Evolutionary conservation across 306 rosid genomes (phyloP).

Genomic region (Dalbergia cultrata): DNA sequence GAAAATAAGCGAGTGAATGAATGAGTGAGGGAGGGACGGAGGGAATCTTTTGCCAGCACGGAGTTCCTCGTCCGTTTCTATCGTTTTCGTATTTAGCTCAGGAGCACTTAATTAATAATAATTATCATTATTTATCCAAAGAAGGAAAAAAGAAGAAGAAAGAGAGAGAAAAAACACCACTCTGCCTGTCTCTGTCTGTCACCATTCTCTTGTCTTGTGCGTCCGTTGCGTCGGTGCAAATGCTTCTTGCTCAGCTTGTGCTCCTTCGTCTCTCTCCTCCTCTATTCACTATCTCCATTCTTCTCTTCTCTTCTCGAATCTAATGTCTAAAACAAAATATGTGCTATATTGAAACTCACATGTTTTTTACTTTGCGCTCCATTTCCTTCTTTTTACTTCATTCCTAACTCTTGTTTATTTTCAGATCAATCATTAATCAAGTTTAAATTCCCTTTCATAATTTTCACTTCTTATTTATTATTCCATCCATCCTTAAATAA

Average conservation of each 20-base stretch:
- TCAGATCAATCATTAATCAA: not conserved
- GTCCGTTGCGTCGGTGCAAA: slow-evolving; percentile 3
- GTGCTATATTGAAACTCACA: not conserved
- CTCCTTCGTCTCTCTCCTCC: too few species aligned
- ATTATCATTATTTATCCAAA: not conserved
- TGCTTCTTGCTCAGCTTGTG: too few species aligned
- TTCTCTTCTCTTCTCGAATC: not conserved
- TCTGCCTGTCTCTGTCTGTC: not conserved
- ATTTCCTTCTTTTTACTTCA: not conserved
- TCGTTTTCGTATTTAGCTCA: slow-evolving; percentile 14
- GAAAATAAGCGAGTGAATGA: not conserved
- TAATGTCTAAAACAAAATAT: too few species aligned
- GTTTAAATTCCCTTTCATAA: not conserved
- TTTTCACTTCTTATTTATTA: not conserved
- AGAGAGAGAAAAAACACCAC: not conserved
- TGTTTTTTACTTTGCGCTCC: not conserved
- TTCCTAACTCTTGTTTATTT: not conserved
- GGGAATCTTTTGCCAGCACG: slow-evolving; percentile 95
- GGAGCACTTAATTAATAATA: not conserved
- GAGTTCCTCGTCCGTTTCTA: slow-evolving; percentile 80
- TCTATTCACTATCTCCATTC: not conserved
- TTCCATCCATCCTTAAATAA: too few species aligned
- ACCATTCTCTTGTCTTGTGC: not conserved
- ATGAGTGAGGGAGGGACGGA: not conserved
- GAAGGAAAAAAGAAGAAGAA: not conserved